A percentile compares a stretch with the other conserved stretches of the same genome.
Evolutionary conservation across 2,329 filamentous ascomycete genomes (phyloP).

Genomic region (Penicillium brevicompactum): DNA sequence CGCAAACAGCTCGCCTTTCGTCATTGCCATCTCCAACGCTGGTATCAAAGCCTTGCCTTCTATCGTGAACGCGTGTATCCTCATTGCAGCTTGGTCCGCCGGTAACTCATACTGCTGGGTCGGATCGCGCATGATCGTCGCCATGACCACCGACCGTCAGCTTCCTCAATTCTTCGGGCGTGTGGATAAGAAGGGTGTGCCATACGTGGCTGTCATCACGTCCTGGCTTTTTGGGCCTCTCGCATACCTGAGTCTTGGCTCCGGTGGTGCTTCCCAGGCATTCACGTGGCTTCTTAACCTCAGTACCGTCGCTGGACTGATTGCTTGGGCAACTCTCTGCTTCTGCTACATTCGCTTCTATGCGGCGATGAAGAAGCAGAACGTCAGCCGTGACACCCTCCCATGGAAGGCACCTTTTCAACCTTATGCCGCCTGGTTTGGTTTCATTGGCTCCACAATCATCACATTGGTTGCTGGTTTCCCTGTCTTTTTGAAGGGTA

Average conservation of each 20-base stretch:
- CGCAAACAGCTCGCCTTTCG: slow-evolving; percentile 37
- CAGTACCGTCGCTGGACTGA: slow-evolving; percentile 49
- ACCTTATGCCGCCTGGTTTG: slow-evolving; percentile 64
- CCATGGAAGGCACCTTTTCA: slow-evolving; percentile 55
- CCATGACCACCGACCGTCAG: slow-evolving; percentile 61
- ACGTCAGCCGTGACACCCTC: slow-evolving; percentile 39
- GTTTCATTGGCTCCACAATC: slow-evolving; percentile 60
- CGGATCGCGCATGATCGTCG: slow-evolving; percentile 62
- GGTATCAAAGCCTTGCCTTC: slow-evolving; percentile 38
- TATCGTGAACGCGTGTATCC: slow-evolving; percentile 39
- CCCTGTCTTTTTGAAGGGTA: slow-evolving; percentile 45
- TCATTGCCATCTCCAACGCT: slow-evolving; percentile 37
- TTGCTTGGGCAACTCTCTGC: slow-evolving; percentile 50
- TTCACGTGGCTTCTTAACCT: slow-evolving; percentile 49
- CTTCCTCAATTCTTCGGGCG: slow-evolving; percentile 60
- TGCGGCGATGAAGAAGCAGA: slow-evolving; percentile 47
- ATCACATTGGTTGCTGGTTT: slow-evolving; percentile 71
- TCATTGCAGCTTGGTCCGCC: slow-evolving; percentile 44
- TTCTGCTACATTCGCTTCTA: slow-evolving; percentile 57
- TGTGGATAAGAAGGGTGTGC: slow-evolving; percentile 55
- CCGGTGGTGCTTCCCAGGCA: slow-evolving; percentile 38
- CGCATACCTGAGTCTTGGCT: slow-evolving; percentile 45
- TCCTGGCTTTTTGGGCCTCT: slow-evolving; percentile 50
- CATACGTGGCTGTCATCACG: slow-evolving; percentile 60
- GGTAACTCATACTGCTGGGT: slow-evolving; percentile 50